These are phyloP conservation scores for Cardamine resedifolia DNA, from an alignment of 345 rosid genomes.

Conservation along the genomic window DNA sequence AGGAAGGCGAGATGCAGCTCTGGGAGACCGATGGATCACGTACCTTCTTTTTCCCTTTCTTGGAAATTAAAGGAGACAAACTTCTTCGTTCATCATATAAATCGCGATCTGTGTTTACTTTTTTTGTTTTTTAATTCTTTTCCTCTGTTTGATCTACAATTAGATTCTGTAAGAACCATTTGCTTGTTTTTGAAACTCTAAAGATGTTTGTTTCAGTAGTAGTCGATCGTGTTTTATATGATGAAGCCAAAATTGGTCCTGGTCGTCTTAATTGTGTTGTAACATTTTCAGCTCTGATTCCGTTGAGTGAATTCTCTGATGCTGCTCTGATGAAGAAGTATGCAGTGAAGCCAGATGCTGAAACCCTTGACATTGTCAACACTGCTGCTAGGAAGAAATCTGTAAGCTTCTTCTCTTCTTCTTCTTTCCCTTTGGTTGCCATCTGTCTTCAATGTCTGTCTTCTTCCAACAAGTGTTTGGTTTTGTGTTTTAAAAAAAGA, in stretches of 20 bases:
- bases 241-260: too few species aligned
- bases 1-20: constrained; percentile 86
- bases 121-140: background rate
- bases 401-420: constrained; percentile 32
- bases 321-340: constrained; percentile 65
- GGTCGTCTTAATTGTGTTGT: constrained; percentile 2
- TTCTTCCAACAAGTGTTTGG: background rate
- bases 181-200: background rate
- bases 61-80: background rate
- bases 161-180: background rate
- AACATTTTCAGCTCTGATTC: constrained; percentile 63
- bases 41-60: constrained; percentile 23
- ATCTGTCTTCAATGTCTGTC: background rate
- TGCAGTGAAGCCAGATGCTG: constrained; percentile 65
- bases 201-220: background rate
- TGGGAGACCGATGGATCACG: constrained; percentile 92
- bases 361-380: constrained; percentile 63
- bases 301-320: constrained; percentile 61
- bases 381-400: constrained; percentile 58
- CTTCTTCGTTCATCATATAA: too few species aligned
- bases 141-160: background rate
- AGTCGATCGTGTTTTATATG: background rate
- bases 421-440: background rate
- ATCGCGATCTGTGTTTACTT: background rate
- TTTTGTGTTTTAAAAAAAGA: background rate